Conservation (phyloP, 176 grass and related monocot species). For the Canna indica region DNA sequence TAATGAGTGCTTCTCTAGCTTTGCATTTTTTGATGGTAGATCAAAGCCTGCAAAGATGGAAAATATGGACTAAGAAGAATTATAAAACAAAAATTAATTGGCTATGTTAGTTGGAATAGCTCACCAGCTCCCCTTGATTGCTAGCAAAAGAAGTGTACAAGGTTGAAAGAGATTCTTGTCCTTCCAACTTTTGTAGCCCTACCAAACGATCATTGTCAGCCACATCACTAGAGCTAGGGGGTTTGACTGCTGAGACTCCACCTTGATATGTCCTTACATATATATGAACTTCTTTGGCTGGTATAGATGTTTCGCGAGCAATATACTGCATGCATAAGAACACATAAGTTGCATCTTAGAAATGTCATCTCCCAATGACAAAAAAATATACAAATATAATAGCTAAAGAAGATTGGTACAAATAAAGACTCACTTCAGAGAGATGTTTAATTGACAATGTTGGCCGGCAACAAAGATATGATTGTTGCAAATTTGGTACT, state of each 20-base stretch:
- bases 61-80: neutral
- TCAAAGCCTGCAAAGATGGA: conserved; percentile 3
- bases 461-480: conserved; percentile 55
- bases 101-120: neutral
- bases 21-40: neutral
- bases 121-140: conserved; percentile 17
- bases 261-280: conserved; percentile 23
- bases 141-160: neutral
- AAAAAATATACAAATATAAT: neutral
- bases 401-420: neutral
- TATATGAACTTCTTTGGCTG: conserved; percentile 45
- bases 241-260: neutral
- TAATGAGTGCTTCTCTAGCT: neutral
- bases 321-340: conserved; percentile 31
- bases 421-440: conserved; percentile 37
- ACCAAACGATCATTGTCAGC: neutral
- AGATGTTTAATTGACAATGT: conserved; percentile 49
- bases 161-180: conserved; percentile 4
- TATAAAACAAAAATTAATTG: neutral
- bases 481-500: conserved; percentile 40
- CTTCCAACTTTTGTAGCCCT: conserved; percentile 4
- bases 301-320: conserved; percentile 40
- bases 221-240: neutral
- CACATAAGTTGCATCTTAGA: conserved; percentile 13
- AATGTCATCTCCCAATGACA: neutral